Percentiles rank a stretch among this genome's conserved stretches.
These are phyloP conservation scores for Geum urbanum DNA, from an alignment of 306 rosid genomes.

Conservation along the genomic window DNA sequence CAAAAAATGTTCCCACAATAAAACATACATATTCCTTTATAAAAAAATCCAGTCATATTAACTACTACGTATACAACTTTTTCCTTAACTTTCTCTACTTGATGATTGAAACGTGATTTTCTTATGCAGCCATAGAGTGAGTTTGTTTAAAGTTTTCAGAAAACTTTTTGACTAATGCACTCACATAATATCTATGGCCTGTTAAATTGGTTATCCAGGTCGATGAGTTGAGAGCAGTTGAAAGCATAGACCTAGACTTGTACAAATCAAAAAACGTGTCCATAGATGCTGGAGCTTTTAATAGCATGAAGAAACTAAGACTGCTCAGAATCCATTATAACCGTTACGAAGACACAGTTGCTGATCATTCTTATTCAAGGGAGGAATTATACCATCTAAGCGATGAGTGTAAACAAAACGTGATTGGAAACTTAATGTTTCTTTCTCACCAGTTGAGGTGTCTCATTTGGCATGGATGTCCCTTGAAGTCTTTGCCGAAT, in stretches of 20 bases:
- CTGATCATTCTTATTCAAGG: background rate
- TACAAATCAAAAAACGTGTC: background rate
- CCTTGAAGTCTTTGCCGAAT: slow-evolving; percentile 8
- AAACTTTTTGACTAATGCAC: background rate
- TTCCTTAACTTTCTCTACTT: too few relatives aligned
- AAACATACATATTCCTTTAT: too few relatives aligned
- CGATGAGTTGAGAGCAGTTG: background rate
- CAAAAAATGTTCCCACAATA: too few relatives aligned
- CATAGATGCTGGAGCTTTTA: slow-evolving; percentile 21
- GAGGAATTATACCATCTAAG: background rate
- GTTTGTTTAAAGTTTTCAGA: too few relatives aligned
- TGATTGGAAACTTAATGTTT: background rate
- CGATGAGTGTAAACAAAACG: background rate
- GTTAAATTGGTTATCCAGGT: slow-evolving; percentile 9
- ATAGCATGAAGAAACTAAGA: slow-evolving; percentile 24
- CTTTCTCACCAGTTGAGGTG: slow-evolving; percentile 18
- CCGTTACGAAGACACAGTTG: background rate
- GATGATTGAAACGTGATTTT: too few relatives aligned
- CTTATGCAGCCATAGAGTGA: too few relatives aligned
- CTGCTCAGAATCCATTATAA: slow-evolving; percentile 17
- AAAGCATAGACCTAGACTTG: slow-evolving; percentile 14
- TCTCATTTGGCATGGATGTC: slow-evolving; percentile 21
- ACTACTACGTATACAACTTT: too few relatives aligned
- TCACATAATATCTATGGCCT: background rate
- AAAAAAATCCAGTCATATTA: too few relatives aligned